phyloP scores from a whole-genome alignment of 345 rosid species.

The Odontarrhena argentea region DNA sequence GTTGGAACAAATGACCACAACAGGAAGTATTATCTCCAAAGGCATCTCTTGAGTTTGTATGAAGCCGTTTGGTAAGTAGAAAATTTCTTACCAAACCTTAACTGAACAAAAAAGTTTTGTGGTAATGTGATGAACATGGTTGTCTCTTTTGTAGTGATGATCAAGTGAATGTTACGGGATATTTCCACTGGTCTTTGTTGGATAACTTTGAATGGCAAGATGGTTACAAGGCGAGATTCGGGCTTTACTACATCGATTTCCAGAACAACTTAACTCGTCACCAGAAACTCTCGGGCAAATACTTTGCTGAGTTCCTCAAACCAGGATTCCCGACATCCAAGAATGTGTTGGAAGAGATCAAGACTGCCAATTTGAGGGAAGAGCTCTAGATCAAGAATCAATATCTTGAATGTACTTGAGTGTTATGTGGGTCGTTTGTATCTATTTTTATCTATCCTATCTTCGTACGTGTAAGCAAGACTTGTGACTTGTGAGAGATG shows the following conservation, averaged over 20 bases:
- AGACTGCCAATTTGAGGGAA: background rate
- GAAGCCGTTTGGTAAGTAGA: constrained; percentile 37
- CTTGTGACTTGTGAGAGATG: background rate
- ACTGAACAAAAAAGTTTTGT: no score
- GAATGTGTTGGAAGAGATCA: no score
- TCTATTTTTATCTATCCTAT: background rate
- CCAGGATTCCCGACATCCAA: constrained; percentile 21
- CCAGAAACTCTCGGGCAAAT: no score
- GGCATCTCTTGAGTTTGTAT: constrained; percentile 37
- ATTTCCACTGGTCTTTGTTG: constrained; percentile 37
- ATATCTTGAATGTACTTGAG: no score
- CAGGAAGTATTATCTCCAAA: constrained; percentile 40
- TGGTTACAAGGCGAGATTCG: no score
- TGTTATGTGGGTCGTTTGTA: no score
- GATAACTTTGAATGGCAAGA: no score
- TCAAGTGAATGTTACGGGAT: constrained; percentile 40
- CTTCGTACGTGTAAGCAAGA: constrained; percentile 5
- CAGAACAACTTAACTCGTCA: no score
- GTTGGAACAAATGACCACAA: constrained; percentile 34
- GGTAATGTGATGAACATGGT: no score
- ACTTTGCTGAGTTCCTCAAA: no score
- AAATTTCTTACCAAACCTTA: background rate
- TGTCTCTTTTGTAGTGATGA: constrained; percentile 2
- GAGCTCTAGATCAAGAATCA: constrained; percentile 36
- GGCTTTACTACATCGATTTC: no score